Evolutionary conservation across 345 rosid species (phyloP).

Genomic region (Boechera stricta): DNA sequence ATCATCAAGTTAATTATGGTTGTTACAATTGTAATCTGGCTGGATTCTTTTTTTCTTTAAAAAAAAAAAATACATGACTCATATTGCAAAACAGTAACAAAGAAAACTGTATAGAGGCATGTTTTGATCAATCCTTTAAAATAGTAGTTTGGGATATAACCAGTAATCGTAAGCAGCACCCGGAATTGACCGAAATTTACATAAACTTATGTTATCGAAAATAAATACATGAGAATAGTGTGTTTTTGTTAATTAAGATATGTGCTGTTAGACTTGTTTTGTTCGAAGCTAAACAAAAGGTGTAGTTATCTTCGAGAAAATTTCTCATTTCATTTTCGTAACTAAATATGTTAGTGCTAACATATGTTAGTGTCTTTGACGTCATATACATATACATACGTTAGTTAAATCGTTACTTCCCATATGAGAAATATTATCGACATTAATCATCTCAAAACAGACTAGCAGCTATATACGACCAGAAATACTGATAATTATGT

Average conservation of each 20-base stretch:
- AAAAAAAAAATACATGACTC: too few species aligned
- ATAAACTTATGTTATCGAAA: neutral
- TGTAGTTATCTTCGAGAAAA: neutral
- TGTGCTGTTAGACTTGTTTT: conserved; percentile 1
- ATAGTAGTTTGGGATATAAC: neutral
- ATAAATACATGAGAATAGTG: neutral
- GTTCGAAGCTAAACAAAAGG: neutral
- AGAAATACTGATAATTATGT: neutral
- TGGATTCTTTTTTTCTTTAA: too few species aligned
- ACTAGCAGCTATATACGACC: conserved; percentile 33
- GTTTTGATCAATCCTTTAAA: neutral
- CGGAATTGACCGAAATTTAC: neutral
- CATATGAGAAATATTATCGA: neutral
- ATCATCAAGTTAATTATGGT: too few species aligned
- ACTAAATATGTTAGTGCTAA: neutral
- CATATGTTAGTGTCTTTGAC: neutral
- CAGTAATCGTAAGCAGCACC: neutral
- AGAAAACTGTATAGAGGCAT: too few species aligned
- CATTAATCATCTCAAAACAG: conserved; percentile 11
- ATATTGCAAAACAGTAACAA: too few species aligned
- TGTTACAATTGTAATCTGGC: too few species aligned
- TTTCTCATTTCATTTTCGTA: neutral
- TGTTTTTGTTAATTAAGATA: neutral
- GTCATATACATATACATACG: neutral
- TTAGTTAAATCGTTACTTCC: neutral